Evolutionary conservation across 257 asterid species (phyloP), one percentile per base, ranked within the genome.

Genomic region (Ocimum tenuiflorum): DNA sequence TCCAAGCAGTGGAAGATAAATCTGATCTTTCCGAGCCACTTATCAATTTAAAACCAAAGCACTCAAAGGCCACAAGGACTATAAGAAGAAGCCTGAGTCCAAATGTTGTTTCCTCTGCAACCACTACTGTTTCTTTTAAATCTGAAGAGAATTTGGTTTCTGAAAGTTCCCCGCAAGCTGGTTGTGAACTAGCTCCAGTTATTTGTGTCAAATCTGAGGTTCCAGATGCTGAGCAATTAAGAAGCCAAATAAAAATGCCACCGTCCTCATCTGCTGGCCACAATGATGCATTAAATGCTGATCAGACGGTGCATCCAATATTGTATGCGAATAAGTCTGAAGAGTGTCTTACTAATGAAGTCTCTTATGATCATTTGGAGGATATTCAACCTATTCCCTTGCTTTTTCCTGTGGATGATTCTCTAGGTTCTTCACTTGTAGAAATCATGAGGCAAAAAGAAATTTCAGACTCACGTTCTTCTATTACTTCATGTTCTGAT

Each of bases 11-110:
- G 41, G 86, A 79, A 71, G 88, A 79, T 49, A 85, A 81, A 33
- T 64, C 83, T 8, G 94, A 89, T 76, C 87, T 85, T 23, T 35
- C 75, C n/a, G 86, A 68, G 76, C 88, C 84, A 29, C 80, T 87
- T 50, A 68, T 79, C 72, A 73, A 55, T 53, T 78, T 52, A 80
- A 87, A 83, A 82, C 18, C 46, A 41, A 83, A 78, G 75, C 69
- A 50, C 66, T 49, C 73, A 33, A 83, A 79, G 77, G 67, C 68
- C 31, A 67, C 84, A 48, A 82, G 76, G 77, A 73, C 71, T 60
- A 80, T 73, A 77, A 73, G 63, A 76, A 87, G 73, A 73, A 18
- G 73, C 18, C 39, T 50, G 54, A 68, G 41, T 24, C 17, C 49
- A 20, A 56, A 57, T 65, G 69, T 56, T 67, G 48, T 15, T 14